Evolutionary conservation across 2,329 filamentous ascomycete genomes (phyloP).

Genomic region (Botryotinia calthae): DNA sequence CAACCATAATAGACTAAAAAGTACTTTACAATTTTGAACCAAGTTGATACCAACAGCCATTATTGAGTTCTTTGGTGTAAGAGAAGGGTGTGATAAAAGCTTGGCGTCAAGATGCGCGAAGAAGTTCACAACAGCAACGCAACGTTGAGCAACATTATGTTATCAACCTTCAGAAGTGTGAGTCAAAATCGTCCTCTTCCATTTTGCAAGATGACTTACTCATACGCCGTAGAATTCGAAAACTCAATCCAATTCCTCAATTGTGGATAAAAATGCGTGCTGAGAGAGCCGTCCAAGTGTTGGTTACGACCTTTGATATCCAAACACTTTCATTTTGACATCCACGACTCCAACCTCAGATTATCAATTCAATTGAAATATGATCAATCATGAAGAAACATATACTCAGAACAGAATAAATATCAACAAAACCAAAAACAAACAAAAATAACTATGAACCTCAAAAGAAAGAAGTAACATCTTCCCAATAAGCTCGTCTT

Average conservation of each 20-base stretch:
- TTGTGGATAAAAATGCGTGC: neutral
- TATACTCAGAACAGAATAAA: neutral
- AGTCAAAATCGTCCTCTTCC: neutral
- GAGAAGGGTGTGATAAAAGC: neutral
- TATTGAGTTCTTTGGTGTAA: neutral
- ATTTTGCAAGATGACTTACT: neutral
- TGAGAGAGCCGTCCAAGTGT: neutral
- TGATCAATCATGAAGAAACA: neutral
- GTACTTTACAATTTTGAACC: too few relatives aligned
- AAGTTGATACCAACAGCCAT: too few relatives aligned
- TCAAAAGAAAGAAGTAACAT: neutral
- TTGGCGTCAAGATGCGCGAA: neutral
- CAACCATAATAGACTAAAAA: too few relatives aligned
- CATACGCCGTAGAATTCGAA: too few relatives aligned
- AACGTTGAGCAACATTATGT: neutral
- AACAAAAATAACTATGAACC: neutral
- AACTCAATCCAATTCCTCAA: neutral
- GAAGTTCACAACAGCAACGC: neutral
- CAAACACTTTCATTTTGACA: neutral
- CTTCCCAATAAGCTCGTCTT: neutral
- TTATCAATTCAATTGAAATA: neutral
- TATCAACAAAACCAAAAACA: neutral
- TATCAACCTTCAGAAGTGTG: neutral
- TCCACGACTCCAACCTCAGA: neutral
- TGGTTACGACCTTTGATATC: neutral